Conservation (phyloP, 148 eudicot genomes). For the Salicornia ramosissima region DNA sequence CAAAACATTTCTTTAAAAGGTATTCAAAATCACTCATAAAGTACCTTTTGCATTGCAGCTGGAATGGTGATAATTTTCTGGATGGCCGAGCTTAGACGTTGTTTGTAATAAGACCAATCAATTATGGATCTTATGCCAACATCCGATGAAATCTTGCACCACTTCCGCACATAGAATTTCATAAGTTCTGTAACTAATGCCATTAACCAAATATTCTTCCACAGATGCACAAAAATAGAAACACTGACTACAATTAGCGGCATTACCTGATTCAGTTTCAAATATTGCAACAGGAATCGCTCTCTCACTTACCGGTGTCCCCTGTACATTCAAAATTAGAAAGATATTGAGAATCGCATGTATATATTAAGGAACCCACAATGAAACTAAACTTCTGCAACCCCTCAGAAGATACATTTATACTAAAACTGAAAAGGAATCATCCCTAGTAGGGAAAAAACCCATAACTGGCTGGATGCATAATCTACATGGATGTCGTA, state of each 20-base stretch:
- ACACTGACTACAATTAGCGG: slow-evolving; percentile 11
- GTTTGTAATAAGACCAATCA: slow-evolving; percentile 98
- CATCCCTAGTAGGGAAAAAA: not conserved
- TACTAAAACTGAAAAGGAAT: not conserved
- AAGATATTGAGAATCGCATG: slow-evolving; percentile 12
- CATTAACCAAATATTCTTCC: slow-evolving; percentile 18
- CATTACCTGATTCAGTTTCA: slow-evolving; percentile 81
- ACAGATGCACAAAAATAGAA: not conserved
- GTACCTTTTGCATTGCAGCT: slow-evolving; percentile 99
- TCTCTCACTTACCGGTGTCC: slow-evolving; percentile 93
- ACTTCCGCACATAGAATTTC: slow-evolving; percentile 84
- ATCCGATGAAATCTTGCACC: slow-evolving; percentile 95
- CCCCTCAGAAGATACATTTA: not conserved
- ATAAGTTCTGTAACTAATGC: slow-evolving; percentile 55
- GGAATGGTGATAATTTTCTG: slow-evolving; percentile 97
- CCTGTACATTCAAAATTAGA: slow-evolving; percentile 46
- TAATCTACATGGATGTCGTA: not conserved
- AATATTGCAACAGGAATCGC: slow-evolving; percentile 99
- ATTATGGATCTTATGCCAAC: slow-evolving; percentile 82
- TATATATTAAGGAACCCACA: not conserved
- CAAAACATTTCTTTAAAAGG: slow-evolving; percentile 1
- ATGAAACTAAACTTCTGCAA: not conserved
- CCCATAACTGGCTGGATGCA: not conserved
- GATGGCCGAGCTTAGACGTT: slow-evolving; percentile 88
- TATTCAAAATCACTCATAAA: slow-evolving; percentile 17